A percentile compares a stretch with the other conserved stretches of the same genome.
Conservation (phyloP, 208 protist genomes). For the Giardia muris region DNA sequence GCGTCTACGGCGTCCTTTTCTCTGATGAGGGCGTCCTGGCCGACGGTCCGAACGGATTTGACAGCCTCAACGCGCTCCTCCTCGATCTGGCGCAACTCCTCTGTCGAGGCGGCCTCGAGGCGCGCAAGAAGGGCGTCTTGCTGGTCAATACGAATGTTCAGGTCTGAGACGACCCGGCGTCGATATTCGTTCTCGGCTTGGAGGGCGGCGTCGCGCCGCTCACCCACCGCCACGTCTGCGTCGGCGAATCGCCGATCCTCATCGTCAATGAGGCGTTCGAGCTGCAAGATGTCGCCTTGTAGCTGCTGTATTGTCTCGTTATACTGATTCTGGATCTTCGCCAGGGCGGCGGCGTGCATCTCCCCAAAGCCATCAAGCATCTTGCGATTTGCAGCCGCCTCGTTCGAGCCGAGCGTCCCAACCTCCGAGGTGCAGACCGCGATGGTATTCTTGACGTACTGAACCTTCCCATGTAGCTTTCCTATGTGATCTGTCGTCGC, state of each 20-base stretch:
- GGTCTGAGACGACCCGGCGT: neutral
- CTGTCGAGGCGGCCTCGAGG: neutral
- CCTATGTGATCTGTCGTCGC: neutral
- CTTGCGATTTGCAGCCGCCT: neutral
- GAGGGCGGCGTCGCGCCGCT: neutral
- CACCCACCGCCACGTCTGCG: neutral
- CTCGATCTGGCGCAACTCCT: conserved; percentile 17
- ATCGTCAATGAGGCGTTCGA: neutral
- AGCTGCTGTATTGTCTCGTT: neutral
- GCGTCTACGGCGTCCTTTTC: neutral
- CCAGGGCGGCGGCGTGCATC: neutral
- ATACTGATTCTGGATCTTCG: neutral
- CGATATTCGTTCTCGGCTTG: neutral
- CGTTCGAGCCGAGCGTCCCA: neutral
- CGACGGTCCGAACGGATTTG: neutral
- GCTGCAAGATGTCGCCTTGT: neutral
- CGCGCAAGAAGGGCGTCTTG: neutral
- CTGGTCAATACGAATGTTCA: neutral
- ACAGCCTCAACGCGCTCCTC: neutral
- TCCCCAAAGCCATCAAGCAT: neutral
- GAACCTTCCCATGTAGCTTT: neutral
- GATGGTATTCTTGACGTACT: neutral
- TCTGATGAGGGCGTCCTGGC: neutral
- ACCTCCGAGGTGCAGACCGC: neutral
- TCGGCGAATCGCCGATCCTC: neutral